phyloP scores from a whole-genome alignment of 106 monocot genomes.

The Dioscorea alata region DNA sequence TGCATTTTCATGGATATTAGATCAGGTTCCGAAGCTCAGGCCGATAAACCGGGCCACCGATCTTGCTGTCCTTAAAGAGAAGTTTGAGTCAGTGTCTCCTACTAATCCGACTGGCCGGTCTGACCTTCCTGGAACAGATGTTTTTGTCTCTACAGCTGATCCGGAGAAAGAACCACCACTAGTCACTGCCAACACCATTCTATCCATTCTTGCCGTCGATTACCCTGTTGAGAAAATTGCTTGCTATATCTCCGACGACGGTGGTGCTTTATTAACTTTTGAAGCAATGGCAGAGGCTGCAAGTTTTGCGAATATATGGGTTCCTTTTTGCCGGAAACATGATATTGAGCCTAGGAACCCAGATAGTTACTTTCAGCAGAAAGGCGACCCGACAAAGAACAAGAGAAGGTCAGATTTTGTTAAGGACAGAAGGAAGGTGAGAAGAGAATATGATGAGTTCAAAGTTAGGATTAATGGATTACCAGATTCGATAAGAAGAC shows the following conservation, averaged over 20 bases:
- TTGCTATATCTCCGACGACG: slow-evolving; percentile 79
- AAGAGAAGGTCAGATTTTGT: slow-evolving; percentile 80
- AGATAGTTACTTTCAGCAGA: slow-evolving; percentile 66
- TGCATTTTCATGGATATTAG: slow-evolving; percentile 84
- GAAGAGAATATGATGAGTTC: slow-evolving; percentile 90
- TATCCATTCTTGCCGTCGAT: slow-evolving; percentile 72
- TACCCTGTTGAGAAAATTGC: slow-evolving; percentile 85
- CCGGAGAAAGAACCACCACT: slow-evolving; percentile 78
- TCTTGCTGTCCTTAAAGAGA: slow-evolving; percentile 42
- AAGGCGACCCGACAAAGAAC: slow-evolving; percentile 86
- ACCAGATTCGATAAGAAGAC: slow-evolving; percentile 56
- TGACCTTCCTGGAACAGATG: slow-evolving; percentile 54
- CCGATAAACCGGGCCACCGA: slow-evolving; percentile 76
- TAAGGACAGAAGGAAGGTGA: slow-evolving; percentile 77
- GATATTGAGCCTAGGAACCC: slow-evolving; percentile 83
- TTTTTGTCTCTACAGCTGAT: slow-evolving; percentile 65
- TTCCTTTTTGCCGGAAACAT: slow-evolving; percentile 85
- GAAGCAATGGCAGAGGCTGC: slow-evolving; percentile 93
- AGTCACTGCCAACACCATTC: slow-evolving; percentile 77
- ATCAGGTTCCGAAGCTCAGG: slow-evolving; percentile 66
- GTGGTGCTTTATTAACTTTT: slow-evolving; percentile 72
- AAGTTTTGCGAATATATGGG: slow-evolving; percentile 74
- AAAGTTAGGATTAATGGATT: slow-evolving; percentile 85
- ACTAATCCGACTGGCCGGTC: slow-evolving; percentile 29
- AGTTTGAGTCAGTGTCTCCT: slow-evolving; percentile 37